These are phyloP conservation scores for Fusarium sp. DNA, from an alignment of 2,329 filamentous ascomycete species.

Conservation along the genomic window DNA sequence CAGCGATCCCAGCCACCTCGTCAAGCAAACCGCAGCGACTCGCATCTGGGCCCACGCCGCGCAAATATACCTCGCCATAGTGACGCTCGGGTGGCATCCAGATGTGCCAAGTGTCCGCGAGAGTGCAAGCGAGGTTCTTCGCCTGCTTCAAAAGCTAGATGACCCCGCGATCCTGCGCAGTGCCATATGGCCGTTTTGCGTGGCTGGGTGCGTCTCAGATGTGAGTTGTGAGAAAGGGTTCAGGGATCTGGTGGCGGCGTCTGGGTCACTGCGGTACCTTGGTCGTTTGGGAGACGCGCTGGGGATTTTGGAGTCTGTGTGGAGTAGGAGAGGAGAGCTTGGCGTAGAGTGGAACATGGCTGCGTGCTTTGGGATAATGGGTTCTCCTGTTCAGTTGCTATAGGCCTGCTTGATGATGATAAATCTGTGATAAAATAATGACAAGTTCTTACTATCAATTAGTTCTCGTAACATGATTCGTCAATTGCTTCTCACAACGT, in stretches of 20 bases:
- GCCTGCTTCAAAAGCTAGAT: background rate
- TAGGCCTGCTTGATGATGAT: rapidly evolving
- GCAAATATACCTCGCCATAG: background rate
- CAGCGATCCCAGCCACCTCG: background rate
- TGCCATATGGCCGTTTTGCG: background rate
- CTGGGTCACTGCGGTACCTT: background rate
- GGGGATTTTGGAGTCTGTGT: background rate
- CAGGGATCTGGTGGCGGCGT: background rate
- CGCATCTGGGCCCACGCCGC: background rate
- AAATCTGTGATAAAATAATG: background rate
- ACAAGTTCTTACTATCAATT: rapidly evolving
- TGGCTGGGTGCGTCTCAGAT: background rate
- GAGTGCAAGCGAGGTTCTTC: background rate
- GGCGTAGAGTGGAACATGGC: background rate
- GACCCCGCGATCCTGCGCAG: background rate
- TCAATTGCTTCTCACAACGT: no score
- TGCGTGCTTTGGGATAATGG: background rate
- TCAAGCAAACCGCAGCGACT: background rate
- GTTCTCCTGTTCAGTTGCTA: background rate
- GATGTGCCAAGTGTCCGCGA: background rate
- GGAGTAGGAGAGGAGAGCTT: background rate
- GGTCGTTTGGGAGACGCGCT: background rate
- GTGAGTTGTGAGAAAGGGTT: rapidly evolving
- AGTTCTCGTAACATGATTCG: no score
- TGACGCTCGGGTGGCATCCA: background rate